Conservation (phyloP, 139 green algal genomes). For the Haematococcus sp. region DNA sequence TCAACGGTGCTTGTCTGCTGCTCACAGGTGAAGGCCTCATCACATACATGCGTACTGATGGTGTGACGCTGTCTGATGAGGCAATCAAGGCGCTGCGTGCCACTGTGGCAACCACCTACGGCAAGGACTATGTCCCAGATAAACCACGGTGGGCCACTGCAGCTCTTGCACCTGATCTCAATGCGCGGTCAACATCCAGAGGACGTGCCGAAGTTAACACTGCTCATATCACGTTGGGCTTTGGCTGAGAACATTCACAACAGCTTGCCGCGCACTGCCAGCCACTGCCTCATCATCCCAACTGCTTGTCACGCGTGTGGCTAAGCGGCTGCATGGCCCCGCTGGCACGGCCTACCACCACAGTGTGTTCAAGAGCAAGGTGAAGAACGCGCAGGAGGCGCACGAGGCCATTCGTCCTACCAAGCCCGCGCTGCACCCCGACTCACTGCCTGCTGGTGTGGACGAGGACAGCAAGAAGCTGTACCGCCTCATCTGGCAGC, state of each 20-base stretch:
- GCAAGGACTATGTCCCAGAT: conserved; percentile 33
- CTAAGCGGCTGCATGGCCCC: too few relatives aligned
- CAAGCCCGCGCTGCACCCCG: conserved; percentile 29
- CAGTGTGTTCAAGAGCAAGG: conserved; percentile 44
- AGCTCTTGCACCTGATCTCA: too few relatives aligned
- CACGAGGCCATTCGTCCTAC: conserved; percentile 93
- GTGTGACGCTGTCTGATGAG: conserved; percentile 53
- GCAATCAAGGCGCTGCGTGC: conserved; percentile 46
- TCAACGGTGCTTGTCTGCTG: too few relatives aligned
- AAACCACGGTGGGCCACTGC: conserved; percentile 16
- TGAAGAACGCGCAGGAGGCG: conserved; percentile 85
- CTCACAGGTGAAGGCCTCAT: conserved; percentile 84
- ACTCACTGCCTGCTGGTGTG: conserved; percentile 16
- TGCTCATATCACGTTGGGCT: too few relatives aligned
- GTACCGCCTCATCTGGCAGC: conserved; percentile 86
- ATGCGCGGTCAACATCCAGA: too few relatives aligned
- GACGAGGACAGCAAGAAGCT: conserved; percentile 46
- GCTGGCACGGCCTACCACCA: too few relatives aligned
- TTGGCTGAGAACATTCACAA: too few relatives aligned
- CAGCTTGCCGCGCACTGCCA: too few relatives aligned
- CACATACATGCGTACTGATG: conserved; percentile 96
- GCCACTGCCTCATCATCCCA: too few relatives aligned
- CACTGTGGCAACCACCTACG: conserved; percentile 31
- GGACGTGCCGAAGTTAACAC: too few relatives aligned
- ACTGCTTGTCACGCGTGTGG: too few relatives aligned